Evolutionary conservation across 768 basidiomycete species (phyloP), one percentile per base, ranked within the genome.

Genomic region (Agaricus blazei): DNA sequence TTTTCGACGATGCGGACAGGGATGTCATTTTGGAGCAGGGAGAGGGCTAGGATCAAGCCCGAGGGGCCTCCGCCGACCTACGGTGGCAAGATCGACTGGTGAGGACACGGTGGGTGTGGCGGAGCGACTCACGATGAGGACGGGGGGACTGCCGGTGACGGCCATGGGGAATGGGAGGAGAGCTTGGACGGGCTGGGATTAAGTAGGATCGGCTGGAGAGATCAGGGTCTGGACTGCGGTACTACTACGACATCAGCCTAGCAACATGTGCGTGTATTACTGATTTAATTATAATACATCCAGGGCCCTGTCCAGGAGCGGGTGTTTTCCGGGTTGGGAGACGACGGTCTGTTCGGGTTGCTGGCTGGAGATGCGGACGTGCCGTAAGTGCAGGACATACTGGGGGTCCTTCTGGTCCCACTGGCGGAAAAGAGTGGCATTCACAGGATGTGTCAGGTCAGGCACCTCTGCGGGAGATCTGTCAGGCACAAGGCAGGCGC

Each of bases 351-450:
- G 54, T 1, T 73, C 67, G 0, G 82, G 80, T 45, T 81, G 69
- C 15, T 69, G 66, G 64, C 86, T 84, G 48, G 75, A 85, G 69
- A 93, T 84, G 54, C 88, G 83, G 58, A 92, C 81, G 68, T 87
- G 89, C 42, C 88, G 85, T 50, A 93, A 74, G 14, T 84, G 75
- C 50, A 87, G 78, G 40, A 87, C 75, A 66, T 79, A 93, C 4
- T 86, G 80, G 3, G 82, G 70, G 61, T 90, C 88, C 57, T 80
- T 82, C 60, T 88, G 84, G 62, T 92, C 88, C 91, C 91, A 93
- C 56, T 72, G 70, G 40, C 87, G 79, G 66, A 91, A 90, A 3
- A 92, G 72, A 28, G 78, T 77, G 38, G 89, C 85, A 14, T 81
- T 93, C 9, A 75, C 67, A n/a, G 72, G 67, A 59, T 93, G 82